These are phyloP conservation scores for Candida silvicultrix DNA, from an alignment of 805 yeast species.

Conservation along the genomic window DNA sequence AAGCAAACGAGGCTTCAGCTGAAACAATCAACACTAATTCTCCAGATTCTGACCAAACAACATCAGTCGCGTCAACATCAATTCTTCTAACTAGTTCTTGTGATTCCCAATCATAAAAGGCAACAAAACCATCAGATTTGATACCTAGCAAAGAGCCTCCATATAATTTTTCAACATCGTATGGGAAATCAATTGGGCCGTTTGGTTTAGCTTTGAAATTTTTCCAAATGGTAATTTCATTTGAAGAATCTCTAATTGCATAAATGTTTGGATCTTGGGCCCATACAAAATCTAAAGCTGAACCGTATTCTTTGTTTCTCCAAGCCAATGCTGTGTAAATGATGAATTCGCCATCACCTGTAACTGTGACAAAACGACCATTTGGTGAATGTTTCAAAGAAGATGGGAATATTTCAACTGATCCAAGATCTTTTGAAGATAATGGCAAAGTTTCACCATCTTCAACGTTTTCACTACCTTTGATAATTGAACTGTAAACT, in stretches of 20 bases:
- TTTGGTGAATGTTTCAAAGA: slow-evolving; percentile 88
- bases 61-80: slow-evolving; percentile 75
- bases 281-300: slow-evolving; percentile 91
- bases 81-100: slow-evolving; percentile 82
- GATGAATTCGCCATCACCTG: slow-evolving; percentile 97
- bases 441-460: slow-evolving; percentile 80
- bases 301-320: slow-evolving; percentile 93
- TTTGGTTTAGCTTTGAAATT: slow-evolving; percentile 77
- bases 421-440: slow-evolving; percentile 87
- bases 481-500: slow-evolving; percentile 76
- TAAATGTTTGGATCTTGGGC: slow-evolving; percentile 82
- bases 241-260: slow-evolving; percentile 70
- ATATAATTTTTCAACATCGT: slow-evolving; percentile 71
- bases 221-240: slow-evolving; percentile 64
- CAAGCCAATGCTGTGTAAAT: slow-evolving; percentile 96
- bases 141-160: slow-evolving; percentile 89
- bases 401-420: slow-evolving; percentile 89
- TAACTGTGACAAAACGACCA: slow-evolving; percentile 93
- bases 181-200: slow-evolving; percentile 57
- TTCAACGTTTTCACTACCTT: slow-evolving; percentile 56
- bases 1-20: slow-evolving; percentile 67
- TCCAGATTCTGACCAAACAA: slow-evolving; percentile 92
- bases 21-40: slow-evolving; percentile 76
- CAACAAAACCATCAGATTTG: slow-evolving; percentile 76
- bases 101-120: slow-evolving; percentile 91